phyloP scores from a whole-genome alignment of 345 rosid genomes.

The Euphorbia lathyris region DNA sequence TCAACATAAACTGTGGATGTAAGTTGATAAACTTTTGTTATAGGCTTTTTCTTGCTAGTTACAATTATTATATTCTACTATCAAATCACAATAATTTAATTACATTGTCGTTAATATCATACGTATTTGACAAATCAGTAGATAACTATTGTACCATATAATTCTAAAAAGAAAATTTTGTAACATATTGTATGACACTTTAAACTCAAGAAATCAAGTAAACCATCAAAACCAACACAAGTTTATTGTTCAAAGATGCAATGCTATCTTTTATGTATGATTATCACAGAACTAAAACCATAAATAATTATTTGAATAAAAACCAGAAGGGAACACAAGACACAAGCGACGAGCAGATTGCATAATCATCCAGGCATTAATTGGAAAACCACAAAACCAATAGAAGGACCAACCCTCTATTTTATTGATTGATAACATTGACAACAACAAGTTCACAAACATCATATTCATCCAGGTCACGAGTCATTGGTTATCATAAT shows the following conservation, averaged over 20 bases:
- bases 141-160: neutral
- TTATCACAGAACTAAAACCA: neutral
- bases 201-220: neutral
- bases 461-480: conserved; percentile 1
- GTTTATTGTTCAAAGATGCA: neutral
- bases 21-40: neutral
- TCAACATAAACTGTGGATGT: neutral
- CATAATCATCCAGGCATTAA: neutral
- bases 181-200: neutral
- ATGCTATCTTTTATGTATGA: neutral
- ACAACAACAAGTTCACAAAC: neutral
- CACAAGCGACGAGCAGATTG: neutral
- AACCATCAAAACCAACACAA: neutral
- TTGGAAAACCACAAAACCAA: neutral
- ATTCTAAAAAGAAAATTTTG: neutral
- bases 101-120: neutral
- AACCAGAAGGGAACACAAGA: neutral
- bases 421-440: neutral
- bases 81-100: neutral
- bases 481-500: neutral
- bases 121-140: neutral
- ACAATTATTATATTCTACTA: neutral
- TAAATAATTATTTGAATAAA: neutral
- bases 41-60: neutral
- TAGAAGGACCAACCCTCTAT: neutral